These are phyloP conservation scores for Knoxia roxburghii DNA, from an alignment of 257 asterid species.

Conservation along the genomic window DNA sequence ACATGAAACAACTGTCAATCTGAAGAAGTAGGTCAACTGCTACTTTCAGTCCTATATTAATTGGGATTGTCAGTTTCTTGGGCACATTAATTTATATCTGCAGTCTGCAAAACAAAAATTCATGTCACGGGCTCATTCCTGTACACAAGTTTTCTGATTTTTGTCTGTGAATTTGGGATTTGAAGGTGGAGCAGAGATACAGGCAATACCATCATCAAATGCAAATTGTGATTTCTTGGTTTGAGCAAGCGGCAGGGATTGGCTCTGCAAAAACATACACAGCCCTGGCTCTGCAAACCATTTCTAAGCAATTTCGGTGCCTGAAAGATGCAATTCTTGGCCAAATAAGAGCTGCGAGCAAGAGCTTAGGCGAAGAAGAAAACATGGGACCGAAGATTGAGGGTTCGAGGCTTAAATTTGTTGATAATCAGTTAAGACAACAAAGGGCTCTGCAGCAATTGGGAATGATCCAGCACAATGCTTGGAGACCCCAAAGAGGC, in stretches of 20 bases:
- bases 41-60: background rate
- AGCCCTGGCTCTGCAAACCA: conserved; percentile 78
- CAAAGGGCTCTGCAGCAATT: conserved; percentile 91
- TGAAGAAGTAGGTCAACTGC: conserved; percentile 6
- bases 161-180: conserved; percentile 6
- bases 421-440: conserved; percentile 81
- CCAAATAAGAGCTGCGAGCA: conserved; percentile 65
- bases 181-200: conserved; percentile 93
- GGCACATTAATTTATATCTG: background rate
- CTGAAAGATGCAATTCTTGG: conserved; percentile 80
- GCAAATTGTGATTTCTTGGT: conserved; percentile 84
- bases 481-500: conserved; percentile 99
- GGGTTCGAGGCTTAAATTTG: conserved; percentile 82
- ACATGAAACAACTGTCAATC: too few species aligned
- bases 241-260: conserved; percentile 81
- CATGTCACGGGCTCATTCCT: background rate
- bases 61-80: background rate
- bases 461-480: conserved; percentile 98
- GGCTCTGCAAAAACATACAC: conserved; percentile 91
- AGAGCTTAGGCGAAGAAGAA: conserved; percentile 80
- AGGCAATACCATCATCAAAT: conserved; percentile 88
- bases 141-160: background rate
- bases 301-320: conserved; percentile 93
- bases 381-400: conserved; percentile 46
- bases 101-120: background rate